A percentile compares a stretch with the other conserved stretches of the same genome.
phyloP scores from a whole-genome alignment of 139 green algal species.

The Coccomyxa sp. region DNA sequence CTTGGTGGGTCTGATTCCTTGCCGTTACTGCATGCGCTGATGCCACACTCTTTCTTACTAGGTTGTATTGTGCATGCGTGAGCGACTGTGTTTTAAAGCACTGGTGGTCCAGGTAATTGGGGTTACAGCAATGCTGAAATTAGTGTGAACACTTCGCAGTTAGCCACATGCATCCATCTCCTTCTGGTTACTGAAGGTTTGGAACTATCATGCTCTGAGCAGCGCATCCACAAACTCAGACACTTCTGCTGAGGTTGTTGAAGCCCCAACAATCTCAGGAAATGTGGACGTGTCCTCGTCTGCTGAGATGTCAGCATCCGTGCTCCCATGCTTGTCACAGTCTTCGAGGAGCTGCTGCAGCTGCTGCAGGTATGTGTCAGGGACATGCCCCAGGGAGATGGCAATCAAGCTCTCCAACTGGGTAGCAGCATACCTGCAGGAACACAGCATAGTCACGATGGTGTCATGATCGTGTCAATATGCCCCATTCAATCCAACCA shows the following conservation, averaged over 20 bases:
- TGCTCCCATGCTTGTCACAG: constrained; percentile 16
- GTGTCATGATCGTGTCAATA: background rate
- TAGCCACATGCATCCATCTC: too few species aligned
- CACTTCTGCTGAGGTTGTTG: background rate
- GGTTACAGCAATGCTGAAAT: too few species aligned
- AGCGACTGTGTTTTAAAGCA: too few species aligned
- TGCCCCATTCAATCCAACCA: background rate
- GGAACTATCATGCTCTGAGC: background rate
- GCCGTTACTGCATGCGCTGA: too few species aligned
- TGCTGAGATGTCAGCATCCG: constrained; percentile 4
- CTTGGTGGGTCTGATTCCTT: too few species aligned
- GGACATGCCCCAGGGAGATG: background rate
- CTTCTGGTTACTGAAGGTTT: background rate
- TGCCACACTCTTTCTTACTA: too few species aligned
- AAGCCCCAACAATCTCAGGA: constrained; percentile 11
- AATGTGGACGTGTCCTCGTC: constrained; percentile 19
- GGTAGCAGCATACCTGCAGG: background rate
- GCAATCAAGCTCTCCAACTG: background rate
- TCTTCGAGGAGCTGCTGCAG: constrained; percentile 15
- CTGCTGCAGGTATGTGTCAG: background rate
- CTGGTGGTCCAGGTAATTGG: too few species aligned
- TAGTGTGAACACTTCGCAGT: too few species aligned
- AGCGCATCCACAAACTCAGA: background rate
- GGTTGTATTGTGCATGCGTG: too few species aligned
- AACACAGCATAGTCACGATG: background rate